Base-by-base conservation (phyloP, 202 grass and related monocot genomes). In the Tripidium arundinaceum region DNA sequence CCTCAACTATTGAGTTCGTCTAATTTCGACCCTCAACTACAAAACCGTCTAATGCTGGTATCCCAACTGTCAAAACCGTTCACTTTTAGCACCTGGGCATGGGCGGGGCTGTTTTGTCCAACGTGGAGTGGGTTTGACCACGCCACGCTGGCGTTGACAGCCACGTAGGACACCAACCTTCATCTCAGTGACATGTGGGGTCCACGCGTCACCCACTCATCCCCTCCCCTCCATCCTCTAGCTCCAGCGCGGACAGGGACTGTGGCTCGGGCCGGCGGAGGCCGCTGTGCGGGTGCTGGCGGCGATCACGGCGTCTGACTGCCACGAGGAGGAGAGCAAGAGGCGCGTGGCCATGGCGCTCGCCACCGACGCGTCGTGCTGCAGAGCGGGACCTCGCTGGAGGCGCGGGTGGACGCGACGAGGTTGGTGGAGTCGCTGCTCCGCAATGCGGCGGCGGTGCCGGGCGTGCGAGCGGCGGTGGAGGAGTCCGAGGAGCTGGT, bases 371-470 rank as follows among this genome's bases (percentile, higher is more conserved):
- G 69, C 83, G 10, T 8, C 50, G 77, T 91, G 14, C 12, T 97
- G 82, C 76, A 65, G 37, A 18, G 77, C 33, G 83, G 49, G 43
- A 66, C 28, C 34, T 60, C 27, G 1, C 61, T 85, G 2, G 90
- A 89, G 28, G 76, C 65, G 18, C 83, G 83, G 40, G 74, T 89
- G 58, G 81, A 91, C 52, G 88, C 90, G 34, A 90, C 90, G 19
- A 25, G 69, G 81, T 78, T 97, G 29, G 81, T 85, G 6, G 83
- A 90, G 66, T 85, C 88, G 16, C n/a, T 91, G 41, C 78, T 93
- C 39, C 58, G 68, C 8, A 65, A 75, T 84, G n/a, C n/a, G n/a
- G 76, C 61, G 4, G 43, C 43, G 0, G n/a, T n/a, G n/a, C 69
- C 72, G 15, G 28, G 74, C 29, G 68, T 55, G 27, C 80, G 52